Evolutionary conservation across 192 early-diverging fungal genomes (phyloP).

Genomic region (Geranomyces variabilis): DNA sequence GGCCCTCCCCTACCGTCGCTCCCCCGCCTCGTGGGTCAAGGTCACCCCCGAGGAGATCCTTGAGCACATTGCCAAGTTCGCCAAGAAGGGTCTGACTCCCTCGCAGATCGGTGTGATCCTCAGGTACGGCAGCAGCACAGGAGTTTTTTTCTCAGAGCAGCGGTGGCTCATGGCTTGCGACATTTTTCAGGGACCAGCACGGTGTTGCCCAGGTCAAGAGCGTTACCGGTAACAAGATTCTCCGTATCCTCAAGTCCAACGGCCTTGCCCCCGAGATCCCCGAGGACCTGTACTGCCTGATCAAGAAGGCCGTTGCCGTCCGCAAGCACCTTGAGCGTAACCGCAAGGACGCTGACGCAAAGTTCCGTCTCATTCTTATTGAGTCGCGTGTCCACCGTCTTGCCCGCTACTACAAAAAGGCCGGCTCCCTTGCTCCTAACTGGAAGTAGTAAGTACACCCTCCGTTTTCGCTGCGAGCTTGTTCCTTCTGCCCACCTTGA

Average conservation of each 20-base stretch:
- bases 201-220: slow-evolving; percentile 95
- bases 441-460: slow-evolving; percentile 89
- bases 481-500: background rate
- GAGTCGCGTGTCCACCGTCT: slow-evolving; percentile 99
- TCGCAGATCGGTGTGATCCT: slow-evolving; percentile 98
- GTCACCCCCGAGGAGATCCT: slow-evolving; percentile 95
- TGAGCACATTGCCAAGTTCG: slow-evolving; percentile 98
- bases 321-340: slow-evolving; percentile 98
- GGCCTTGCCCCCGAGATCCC: slow-evolving; percentile 94
- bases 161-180: background rate
- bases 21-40: slow-evolving; percentile 98
- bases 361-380: slow-evolving; percentile 98
- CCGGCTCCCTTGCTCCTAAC: slow-evolving; percentile 92
- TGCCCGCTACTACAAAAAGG: slow-evolving; percentile 98
- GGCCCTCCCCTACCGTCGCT: slow-evolving; percentile 95
- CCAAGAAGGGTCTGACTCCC: slow-evolving; percentile 98
- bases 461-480: background rate
- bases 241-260: slow-evolving; percentile 98
- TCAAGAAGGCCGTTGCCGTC: slow-evolving; percentile 99
- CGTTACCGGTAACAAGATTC: slow-evolving; percentile 99
- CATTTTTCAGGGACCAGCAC: slow-evolving; percentile 78
- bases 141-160: background rate
- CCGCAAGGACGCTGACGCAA: slow-evolving; percentile 98
- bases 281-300: slow-evolving; percentile 98
- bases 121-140: slow-evolving; percentile 35